Percentiles rank a stretch among this genome's conserved stretches.
Conservation (phyloP, 495 filamentous ascomycete genomes). For the Penicillium goetzii region DNA sequence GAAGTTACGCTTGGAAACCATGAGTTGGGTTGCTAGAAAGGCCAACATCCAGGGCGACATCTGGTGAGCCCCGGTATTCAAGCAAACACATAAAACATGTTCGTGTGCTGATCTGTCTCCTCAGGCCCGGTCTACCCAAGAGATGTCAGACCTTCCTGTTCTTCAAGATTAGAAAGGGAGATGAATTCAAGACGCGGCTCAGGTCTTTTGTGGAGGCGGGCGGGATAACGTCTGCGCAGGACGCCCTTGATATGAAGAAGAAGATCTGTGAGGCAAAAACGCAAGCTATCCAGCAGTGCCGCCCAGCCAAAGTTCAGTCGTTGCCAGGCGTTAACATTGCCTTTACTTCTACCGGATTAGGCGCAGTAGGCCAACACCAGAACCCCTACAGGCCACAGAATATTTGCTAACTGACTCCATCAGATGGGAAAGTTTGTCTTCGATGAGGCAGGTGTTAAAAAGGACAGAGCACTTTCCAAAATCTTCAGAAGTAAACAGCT, state of each 20-base stretch:
- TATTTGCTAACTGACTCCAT: neutral
- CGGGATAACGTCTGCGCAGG: constrained; percentile 3
- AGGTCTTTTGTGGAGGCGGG: constrained; percentile 5
- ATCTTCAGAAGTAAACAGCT: neutral
- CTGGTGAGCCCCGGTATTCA: neutral
- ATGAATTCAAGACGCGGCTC: constrained; percentile 18
- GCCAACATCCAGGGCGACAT: neutral
- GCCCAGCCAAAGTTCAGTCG: neutral
- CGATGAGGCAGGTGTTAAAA: constrained; percentile 5
- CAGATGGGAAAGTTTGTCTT: constrained; percentile 8
- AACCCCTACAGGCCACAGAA: constrained; percentile 4
- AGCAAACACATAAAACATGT: neutral
- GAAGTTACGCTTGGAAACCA: neutral
- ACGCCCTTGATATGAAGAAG: neutral
- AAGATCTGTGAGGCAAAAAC: neutral
- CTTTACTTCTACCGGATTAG: neutral
- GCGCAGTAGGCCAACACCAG: neutral
- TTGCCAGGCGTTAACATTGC: neutral
- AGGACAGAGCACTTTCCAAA: constrained; percentile 6
- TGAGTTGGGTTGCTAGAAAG: neutral
- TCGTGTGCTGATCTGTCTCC: neutral
- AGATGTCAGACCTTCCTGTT: constrained; percentile 23
- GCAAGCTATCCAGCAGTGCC: neutral
- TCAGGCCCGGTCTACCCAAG: constrained; percentile 21
- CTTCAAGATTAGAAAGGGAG: constrained; percentile 17